Conservation (phyloP, 2,329 filamentous ascomycete genomes). For the Diaporthe vexans region DNA sequence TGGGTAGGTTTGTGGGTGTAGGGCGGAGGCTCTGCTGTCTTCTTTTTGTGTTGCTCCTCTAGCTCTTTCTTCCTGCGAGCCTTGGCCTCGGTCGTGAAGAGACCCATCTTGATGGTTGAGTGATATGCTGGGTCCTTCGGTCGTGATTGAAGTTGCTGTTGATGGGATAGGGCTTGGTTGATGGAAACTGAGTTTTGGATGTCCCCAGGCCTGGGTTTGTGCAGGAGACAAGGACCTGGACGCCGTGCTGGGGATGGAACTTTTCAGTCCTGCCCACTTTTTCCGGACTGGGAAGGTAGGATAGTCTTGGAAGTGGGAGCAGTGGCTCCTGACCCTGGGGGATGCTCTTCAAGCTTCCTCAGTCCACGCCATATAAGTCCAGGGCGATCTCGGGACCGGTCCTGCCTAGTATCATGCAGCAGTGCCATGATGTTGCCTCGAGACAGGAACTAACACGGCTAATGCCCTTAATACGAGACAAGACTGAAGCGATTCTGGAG, state of each 20-base stretch:
- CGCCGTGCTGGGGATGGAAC: neutral
- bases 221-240: neutral
- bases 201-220: neutral
- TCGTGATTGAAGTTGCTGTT: neutral
- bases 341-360: neutral
- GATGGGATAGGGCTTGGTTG: neutral
- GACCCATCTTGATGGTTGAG: neutral
- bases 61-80: slow-evolving; percentile 13
- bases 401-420: neutral
- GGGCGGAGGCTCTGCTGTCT: neutral
- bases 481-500: neutral
- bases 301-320: neutral
- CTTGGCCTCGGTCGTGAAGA: slow-evolving; percentile 16
- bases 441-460: too few species aligned
- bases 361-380: neutral
- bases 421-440: too few species aligned
- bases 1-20: neutral
- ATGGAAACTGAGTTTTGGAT: neutral
- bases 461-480: neutral
- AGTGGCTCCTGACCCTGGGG: neutral
- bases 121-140: too few species aligned
- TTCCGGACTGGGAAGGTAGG: neutral
- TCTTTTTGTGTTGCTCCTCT: slow-evolving; percentile 11
- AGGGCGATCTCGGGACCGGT: neutral
- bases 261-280: neutral